Base-by-base conservation (phyloP, 345 rosid species). In the Rhodamnia rubescens region DNA sequence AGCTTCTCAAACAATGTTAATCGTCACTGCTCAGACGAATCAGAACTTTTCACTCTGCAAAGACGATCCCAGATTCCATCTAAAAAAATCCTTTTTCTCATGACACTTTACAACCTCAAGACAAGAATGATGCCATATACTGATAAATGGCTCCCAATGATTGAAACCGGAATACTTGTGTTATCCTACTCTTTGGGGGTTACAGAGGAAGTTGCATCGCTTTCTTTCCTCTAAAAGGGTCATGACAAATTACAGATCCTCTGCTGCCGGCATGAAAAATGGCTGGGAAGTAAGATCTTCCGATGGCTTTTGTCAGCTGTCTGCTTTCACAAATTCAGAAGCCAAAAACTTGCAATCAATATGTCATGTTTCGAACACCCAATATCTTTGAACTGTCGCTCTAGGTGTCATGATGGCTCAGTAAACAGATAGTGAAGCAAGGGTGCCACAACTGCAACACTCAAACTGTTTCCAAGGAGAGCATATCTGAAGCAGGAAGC, bases 381-480 rank as follows among this genome's bases (percentile, higher is more conserved):
- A 83, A 58, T 16, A 59, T 55, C 16, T 40, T 58, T 44, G 75
- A 52, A 59, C 11, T 11, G 21, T 10, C 7, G 5, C 74, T 78
- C 69, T 21, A 52, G 47, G 27, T 44, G 27, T 57, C 80, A 90
- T 22, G 87, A 85, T 51, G 86, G 90, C 83, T 92, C 89, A n/a
- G 86, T 59, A 82, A 97, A 97, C 42, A 95, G 90, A 87, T 97
- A 93, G 51, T 85, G 85, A 74, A 97, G 96, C 83, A 97, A 89
- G 82, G 98, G 96, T 75, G 96, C 94, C 81, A 97, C 98, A 12
- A 95, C 99, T 4, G 98, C 98, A 80, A 94, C 86, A 85, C 98
- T 95, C 87, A 97, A 91, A 88, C 99, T 95, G 92, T 97, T 97
- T 52, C 99, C 99, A 69, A 95, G 93, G 91, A 97, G 85, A 42